These are phyloP conservation scores for Staphylotrichum tortipilum DNA, from an alignment of 495 filamentous ascomycete species.

Conservation along the genomic window DNA sequence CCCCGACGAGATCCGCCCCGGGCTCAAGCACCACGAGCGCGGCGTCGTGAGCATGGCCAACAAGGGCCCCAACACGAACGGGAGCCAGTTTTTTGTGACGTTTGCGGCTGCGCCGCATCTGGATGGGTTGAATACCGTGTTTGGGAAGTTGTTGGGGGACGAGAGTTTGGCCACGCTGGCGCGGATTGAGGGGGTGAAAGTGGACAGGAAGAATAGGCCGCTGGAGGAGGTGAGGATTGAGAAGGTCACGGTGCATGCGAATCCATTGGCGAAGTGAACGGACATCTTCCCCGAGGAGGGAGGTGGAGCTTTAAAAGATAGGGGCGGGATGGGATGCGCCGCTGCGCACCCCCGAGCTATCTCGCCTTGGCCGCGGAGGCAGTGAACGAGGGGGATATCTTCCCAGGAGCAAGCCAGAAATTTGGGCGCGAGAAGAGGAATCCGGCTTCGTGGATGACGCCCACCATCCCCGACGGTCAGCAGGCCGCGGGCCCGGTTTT, in stretches of 20 bases:
- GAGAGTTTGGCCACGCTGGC: constrained; percentile 62
- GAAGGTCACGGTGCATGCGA: constrained; percentile 81
- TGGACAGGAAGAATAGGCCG: constrained; percentile 88
- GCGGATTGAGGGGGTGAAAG: constrained; percentile 62
- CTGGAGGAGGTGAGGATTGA: constrained; percentile 63
- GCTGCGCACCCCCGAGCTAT: too few relatives aligned
- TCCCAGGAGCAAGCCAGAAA: too few relatives aligned
- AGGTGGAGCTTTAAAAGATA: too few relatives aligned
- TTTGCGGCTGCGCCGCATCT: constrained; percentile 83
- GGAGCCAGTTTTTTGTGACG: constrained; percentile 88
- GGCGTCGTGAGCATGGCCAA: constrained; percentile 95
- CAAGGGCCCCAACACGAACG: constrained; percentile 75
- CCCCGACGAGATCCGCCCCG: constrained; percentile 86
- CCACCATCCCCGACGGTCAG: too few relatives aligned
- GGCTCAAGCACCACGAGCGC: constrained; percentile 74
- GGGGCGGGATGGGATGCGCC: too few relatives aligned
- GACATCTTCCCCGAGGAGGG: too few relatives aligned
- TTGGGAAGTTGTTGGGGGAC: constrained; percentile 66
- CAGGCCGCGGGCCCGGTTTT: too few relatives aligned
- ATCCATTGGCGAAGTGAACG: constrained; percentile 78
- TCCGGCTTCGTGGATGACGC: too few relatives aligned
- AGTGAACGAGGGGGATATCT: too few relatives aligned
- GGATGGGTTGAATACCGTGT: constrained; percentile 89
- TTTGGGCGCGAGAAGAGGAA: too few relatives aligned
- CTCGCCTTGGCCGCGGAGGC: too few relatives aligned